A percentile compares a stretch with the other conserved stretches of the same genome.
phyloP scores from a whole-genome alignment of 176 grass and related monocot genomes.

The Cenchrus fungigraminus region DNA sequence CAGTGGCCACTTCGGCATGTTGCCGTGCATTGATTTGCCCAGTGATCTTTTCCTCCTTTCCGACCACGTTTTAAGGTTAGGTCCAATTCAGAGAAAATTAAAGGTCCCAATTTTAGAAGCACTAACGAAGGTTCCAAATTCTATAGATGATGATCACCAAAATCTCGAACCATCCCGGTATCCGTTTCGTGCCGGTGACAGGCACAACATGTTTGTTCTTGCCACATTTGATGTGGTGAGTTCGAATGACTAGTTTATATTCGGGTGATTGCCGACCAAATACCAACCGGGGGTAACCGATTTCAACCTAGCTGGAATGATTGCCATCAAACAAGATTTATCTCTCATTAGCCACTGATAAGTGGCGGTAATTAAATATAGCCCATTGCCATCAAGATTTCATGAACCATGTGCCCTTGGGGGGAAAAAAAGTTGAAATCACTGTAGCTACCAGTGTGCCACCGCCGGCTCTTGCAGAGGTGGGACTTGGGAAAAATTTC shows the following conservation, averaged over 20 bases:
- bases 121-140: conserved; percentile 31
- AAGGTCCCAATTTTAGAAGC: not conserved
- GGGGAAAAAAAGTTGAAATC: not conserved
- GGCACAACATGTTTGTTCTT: not conserved
- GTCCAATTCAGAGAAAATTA: not conserved
- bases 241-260: not conserved
- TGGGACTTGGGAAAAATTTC: not conserved
- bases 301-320: not conserved
- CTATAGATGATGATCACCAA: not conserved
- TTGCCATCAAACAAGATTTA: not conserved
- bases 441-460: not conserved
- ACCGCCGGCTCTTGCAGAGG: not conserved
- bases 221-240: not conserved
- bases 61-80: conserved; percentile 36
- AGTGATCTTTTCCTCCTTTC: not conserved
- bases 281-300: not conserved
- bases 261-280: not conserved
- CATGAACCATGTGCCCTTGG: no score
- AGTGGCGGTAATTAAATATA: not conserved
- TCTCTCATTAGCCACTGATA: not conserved
- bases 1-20: conserved; percentile 51
- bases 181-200: not conserved
- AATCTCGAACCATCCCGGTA: not conserved
- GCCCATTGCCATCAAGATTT: not conserved
- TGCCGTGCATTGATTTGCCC: conserved; percentile 19